These are phyloP conservation scores for Ophiosphaerella narmari DNA, from an alignment of 2,329 filamentous ascomycete genomes.

Conservation along the genomic window DNA sequence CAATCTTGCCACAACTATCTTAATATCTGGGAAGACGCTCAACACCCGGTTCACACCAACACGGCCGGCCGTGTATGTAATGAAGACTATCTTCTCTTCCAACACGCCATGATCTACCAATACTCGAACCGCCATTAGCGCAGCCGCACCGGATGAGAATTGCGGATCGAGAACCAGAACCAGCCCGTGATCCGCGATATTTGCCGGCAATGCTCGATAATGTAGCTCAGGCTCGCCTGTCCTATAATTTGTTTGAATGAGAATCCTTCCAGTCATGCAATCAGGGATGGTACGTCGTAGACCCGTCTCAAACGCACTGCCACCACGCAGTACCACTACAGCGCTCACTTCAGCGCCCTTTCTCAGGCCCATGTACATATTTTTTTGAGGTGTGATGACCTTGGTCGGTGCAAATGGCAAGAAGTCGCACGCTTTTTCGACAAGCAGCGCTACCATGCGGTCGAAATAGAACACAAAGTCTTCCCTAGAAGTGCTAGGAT, in stretches of 20 bases:
- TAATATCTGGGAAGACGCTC: slow-evolving; percentile 85
- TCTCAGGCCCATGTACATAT: slow-evolving; percentile 72
- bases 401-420: slow-evolving; percentile 68
- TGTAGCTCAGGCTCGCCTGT: slow-evolving; percentile 88
- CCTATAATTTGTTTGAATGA: slow-evolving; percentile 80
- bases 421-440: slow-evolving; percentile 64
- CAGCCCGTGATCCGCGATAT: slow-evolving; percentile 74
- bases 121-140: slow-evolving; percentile 94
- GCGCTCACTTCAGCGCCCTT: slow-evolving; percentile 70
- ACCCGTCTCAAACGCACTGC: slow-evolving; percentile 84
- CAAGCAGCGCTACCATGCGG: slow-evolving; percentile 78
- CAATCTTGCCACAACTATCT: slow-evolving; percentile 82
- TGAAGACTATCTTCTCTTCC: slow-evolving; percentile 84
- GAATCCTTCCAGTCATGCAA: slow-evolving; percentile 82
- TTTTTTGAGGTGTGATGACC: slow-evolving; percentile 72
- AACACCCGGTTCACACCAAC: slow-evolving; percentile 83
- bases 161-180: slow-evolving; percentile 90
- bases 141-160: slow-evolving; percentile 86
- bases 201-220: slow-evolving; percentile 75
- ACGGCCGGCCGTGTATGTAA: slow-evolving; percentile 87
- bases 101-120: slow-evolving; percentile 89
- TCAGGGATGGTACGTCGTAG: slow-evolving; percentile 90
- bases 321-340: slow-evolving; percentile 85
- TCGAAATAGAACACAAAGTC: slow-evolving; percentile 99
- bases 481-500: slow-evolving; percentile 76